Evolutionary conservation across 495 filamentous ascomycete genomes (phyloP), one percentile per base, ranked within the genome.

Genomic region (Penicillium paxilli): DNA sequence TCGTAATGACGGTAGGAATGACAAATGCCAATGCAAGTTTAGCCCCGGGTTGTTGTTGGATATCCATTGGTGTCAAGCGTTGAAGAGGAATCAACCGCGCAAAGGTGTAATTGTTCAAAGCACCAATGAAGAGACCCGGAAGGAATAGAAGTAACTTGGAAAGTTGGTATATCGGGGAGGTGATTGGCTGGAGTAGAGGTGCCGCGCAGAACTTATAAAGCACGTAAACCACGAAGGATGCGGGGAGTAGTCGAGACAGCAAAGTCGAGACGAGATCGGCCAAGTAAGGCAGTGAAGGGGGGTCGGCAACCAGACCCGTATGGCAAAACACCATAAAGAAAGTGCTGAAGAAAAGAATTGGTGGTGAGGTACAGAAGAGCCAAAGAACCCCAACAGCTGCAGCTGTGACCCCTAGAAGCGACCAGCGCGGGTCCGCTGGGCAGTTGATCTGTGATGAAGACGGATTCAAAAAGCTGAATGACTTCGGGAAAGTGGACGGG

Each of bases 81-180:
- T 87, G 76, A 59, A 96, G 87, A 4, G 91, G 91, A 57, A 96
- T 91, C 71, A 85, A 82, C 5, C 71, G 72, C 38, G 88, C 87
- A 62, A 96, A 85, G 1, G 91, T 94, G 58, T 92, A 87, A 61
- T 95, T 96, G 37, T 86, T 88, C 49, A 96, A 71, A 0, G 87
- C 83, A 16, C 88, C 91, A 52, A 94, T 79, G 83, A 92, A 95
- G 53, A 83, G 83, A 14, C 80, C 80, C 1, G 87, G 86, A 11
- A 94, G 70, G 80, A 85, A 94, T 32, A 93, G 72, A 7, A 94
- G 60, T 0, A 87, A 83, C 72, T 87, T 91, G 54, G 89, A 87
- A 22, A 89, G 44, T 56, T 88, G 86, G 24, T 77, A 77, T 21
- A 74, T 69, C 9, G 74, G 74, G 3, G 85, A 83, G 0, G 79